A percentile compares a stretch with the other conserved stretches of the same genome.
These are phyloP conservation scores for Eucalyptus rudis DNA, from an alignment of 345 rosid genomes.

Conservation along the genomic window DNA sequence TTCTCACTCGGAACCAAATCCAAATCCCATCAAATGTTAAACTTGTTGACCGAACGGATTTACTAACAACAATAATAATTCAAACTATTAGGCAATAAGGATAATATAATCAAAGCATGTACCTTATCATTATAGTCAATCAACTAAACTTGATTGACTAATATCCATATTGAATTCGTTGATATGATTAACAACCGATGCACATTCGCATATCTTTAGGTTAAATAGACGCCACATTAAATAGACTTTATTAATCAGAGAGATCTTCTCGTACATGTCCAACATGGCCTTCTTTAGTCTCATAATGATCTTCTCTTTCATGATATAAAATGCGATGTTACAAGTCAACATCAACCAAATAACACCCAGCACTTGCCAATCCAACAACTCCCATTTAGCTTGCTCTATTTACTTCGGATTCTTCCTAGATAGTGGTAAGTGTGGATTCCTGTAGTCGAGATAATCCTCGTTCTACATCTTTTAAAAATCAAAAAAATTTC, in stretches of 20 bases:
- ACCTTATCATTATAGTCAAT: not conserved
- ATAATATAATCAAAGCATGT: not conserved
- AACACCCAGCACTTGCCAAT: not conserved
- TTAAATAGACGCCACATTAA: not conserved
- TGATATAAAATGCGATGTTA: no score
- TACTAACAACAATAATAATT: not conserved
- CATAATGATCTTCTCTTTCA: not conserved
- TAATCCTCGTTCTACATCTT: not conserved
- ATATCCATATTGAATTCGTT: not conserved
- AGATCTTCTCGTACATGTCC: not conserved
- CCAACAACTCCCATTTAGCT: not conserved
- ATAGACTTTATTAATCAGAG: not conserved
- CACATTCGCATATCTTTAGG: not conserved
- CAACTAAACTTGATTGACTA: not conserved
- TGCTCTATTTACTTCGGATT: not conserved
- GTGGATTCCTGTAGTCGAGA: not conserved
- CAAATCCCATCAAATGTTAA: not conserved
- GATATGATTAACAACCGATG: not conserved
- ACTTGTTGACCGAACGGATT: not conserved
- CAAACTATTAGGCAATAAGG: no score
- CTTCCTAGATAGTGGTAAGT: not conserved
- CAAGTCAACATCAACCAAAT: not conserved
- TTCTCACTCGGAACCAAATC: not conserved
- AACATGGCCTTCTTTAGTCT: not conserved
- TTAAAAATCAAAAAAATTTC: rapidly evolving